Percentiles rank a stretch among this genome's conserved stretches.
Evolutionary conservation across 306 rosid species (phyloP).

Genomic region (Prunus padus): DNA sequence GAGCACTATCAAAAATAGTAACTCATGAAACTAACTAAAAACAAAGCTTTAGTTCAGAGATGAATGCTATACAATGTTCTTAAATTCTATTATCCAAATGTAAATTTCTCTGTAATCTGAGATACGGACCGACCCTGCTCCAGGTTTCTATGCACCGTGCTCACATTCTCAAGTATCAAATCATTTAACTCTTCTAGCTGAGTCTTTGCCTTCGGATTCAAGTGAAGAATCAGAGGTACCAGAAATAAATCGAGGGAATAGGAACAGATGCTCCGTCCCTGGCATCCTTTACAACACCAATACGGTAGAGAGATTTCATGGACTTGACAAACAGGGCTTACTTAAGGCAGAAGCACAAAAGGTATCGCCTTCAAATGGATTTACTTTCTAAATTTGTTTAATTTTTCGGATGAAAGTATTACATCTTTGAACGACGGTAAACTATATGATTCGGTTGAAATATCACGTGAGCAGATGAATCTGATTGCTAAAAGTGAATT

Average conservation of each 20-base stretch:
- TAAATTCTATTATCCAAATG: background rate
- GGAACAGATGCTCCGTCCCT: constrained; percentile 74
- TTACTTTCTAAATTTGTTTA: background rate
- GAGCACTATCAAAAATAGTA: no score
- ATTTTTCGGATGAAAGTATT: no score
- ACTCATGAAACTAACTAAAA: background rate
- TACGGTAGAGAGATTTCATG: constrained; percentile 71
- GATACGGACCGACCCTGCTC: constrained; percentile 18
- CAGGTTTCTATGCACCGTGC: constrained; percentile 94
- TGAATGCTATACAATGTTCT: background rate
- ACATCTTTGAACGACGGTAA: background rate
- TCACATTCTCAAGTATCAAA: constrained; percentile 83
- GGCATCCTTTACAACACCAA: constrained; percentile 85
- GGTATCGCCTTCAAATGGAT: constrained; percentile 31
- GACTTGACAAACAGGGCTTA: constrained; percentile 63
- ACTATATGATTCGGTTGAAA: background rate
- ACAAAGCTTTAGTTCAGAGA: background rate
- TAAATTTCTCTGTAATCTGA: constrained; percentile 13
- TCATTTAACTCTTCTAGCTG: constrained; percentile 67
- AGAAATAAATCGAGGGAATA: constrained; percentile 53
- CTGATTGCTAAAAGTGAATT: background rate
- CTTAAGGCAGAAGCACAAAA: constrained; percentile 70
- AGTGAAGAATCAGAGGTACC: constrained; percentile 41
- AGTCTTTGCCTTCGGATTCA: constrained; percentile 75
- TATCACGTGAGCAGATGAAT: background rate